phyloP scores from a whole-genome alignment of 805 yeast species.

The Candida corydali region DNA sequence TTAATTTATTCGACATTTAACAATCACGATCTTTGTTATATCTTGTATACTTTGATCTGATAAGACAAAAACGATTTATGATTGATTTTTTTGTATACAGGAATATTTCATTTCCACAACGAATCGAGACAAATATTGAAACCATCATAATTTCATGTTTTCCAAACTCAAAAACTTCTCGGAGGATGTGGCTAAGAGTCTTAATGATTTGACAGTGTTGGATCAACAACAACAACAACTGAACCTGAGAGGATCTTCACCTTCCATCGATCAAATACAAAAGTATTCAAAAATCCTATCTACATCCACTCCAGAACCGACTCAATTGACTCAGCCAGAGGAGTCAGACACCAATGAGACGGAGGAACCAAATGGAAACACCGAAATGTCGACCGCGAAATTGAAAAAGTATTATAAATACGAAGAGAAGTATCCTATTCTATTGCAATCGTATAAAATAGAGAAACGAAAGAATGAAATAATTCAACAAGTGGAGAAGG shows the following conservation, averaged over 20 bases:
- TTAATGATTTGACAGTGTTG: conserved; percentile 27
- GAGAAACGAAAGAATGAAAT: conserved; percentile 68
- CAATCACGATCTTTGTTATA: no score
- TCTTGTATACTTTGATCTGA: no score
- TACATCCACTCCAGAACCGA: conserved; percentile 46
- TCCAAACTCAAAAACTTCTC: conserved; percentile 38
- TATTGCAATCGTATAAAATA: conserved; percentile 77
- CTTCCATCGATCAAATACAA: conserved; percentile 28
- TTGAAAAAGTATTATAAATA: conserved; percentile 76
- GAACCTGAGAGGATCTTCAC: no score
- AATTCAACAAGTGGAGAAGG: conserved; percentile 59
- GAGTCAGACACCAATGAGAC: conserved; percentile 19
- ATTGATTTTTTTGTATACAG: no score
- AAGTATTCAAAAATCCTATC: conserved; percentile 29
- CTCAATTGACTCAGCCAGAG: conserved; percentile 43
- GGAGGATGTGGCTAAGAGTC: conserved; percentile 42
- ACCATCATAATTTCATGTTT: no score
- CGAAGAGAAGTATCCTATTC: conserved; percentile 84
- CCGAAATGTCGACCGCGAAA: conserved; percentile 43
- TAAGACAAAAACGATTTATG: no score
- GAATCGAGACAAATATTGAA: no score
- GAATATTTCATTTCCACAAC: no score
- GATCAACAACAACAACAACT: conserved; percentile 12
- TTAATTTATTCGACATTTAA: conserved; percentile 6
- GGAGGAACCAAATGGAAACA: background rate